A percentile compares a stretch with the other conserved stretches of the same genome.
Evolutionary conservation across 108 stramenopile genomes (phyloP).

Genomic region (Asterionellopsis glacialis): DNA sequence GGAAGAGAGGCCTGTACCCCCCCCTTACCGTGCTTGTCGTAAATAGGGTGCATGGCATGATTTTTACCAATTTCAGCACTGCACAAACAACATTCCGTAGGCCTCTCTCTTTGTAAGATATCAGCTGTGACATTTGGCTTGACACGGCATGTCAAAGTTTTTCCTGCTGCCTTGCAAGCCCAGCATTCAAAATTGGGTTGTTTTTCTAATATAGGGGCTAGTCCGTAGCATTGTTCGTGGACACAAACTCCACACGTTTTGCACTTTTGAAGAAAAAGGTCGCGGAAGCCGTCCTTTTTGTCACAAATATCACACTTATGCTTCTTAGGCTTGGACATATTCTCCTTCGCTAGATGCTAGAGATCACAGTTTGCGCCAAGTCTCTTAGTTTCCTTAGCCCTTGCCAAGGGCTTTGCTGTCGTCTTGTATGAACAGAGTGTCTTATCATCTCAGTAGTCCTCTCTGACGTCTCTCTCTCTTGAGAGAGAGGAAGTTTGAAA

Average conservation of each 20-base stretch:
- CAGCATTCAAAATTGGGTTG: slow-evolving; percentile 39
- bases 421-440: no score
- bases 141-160: slow-evolving; percentile 26
- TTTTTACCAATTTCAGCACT: slow-evolving; percentile 18
- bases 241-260: slow-evolving; percentile 27
- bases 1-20: slow-evolving; percentile 33
- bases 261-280: slow-evolving; percentile 36
- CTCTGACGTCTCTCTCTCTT: no score
- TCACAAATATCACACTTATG: slow-evolving; percentile 29
- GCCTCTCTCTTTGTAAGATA: slow-evolving; percentile 28
- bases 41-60: slow-evolving; percentile 59
- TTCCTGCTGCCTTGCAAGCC: slow-evolving; percentile 40
- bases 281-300: slow-evolving; percentile 21
- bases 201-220: slow-evolving; percentile 5
- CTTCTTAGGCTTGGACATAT: no score
- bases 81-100: slow-evolving; percentile 52
- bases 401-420: no score
- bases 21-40: slow-evolving; percentile 29
- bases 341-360: no score
- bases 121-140: slow-evolving; percentile 11
- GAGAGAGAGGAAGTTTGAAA: no score
- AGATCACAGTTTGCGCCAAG: no score
- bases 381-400: no score
- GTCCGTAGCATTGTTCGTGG: slow-evolving; percentile 48
- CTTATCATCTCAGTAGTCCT: no score